A percentile compares a stretch with the other conserved stretches of the same genome.
These are phyloP conservation scores for Kodamaea plutei DNA, from an alignment of 1,139 yeast species.

Conservation along the genomic window DNA sequence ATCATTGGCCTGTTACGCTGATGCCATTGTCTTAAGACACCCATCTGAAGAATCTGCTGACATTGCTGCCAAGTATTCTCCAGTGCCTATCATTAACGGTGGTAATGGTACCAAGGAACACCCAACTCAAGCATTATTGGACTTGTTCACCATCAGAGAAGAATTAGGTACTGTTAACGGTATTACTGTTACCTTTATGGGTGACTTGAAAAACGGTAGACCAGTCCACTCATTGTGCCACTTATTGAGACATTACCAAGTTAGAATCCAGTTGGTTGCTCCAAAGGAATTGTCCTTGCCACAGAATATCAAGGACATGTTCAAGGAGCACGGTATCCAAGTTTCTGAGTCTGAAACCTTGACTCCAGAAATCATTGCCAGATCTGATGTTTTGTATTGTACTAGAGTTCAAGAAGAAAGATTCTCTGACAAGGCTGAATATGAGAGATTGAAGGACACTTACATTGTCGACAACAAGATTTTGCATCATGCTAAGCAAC, in stretches of 20 bases:
- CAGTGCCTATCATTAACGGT: slow-evolving; percentile 95
- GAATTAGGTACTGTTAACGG: slow-evolving; percentile 98
- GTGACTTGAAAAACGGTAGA: slow-evolving; percentile 96
- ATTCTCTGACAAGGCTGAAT: slow-evolving; percentile 70
- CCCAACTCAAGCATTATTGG: slow-evolving; percentile 97
- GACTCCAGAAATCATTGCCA: slow-evolving; percentile 78
- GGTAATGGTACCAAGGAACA: slow-evolving; percentile 98
- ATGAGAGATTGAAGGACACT: slow-evolving; percentile 84
- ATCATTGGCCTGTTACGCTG: slow-evolving; percentile 91
- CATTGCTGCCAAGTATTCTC: slow-evolving; percentile 93
- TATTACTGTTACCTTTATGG: slow-evolving; percentile 97
- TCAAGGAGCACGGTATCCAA: slow-evolving; percentile 63
- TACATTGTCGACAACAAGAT: slow-evolving; percentile 92
- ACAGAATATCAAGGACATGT: slow-evolving; percentile 59
- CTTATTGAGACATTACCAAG: slow-evolving; percentile 87
- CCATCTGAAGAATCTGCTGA: slow-evolving; percentile 90
- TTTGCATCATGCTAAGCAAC: slow-evolving; percentile 89
- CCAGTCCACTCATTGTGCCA: slow-evolving; percentile 97
- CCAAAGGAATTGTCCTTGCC: slow-evolving; percentile 90
- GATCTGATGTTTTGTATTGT: slow-evolving; percentile 93
- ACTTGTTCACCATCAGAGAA: slow-evolving; percentile 96
- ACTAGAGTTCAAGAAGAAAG: slow-evolving; percentile 98
- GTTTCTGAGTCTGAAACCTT: slow-evolving; percentile 69
- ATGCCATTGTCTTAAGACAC: slow-evolving; percentile 95
- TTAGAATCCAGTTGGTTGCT: slow-evolving; percentile 85